Base-by-base conservation (phyloP, 768 basidiomycete species). In the Macrolepiota albuminosa region DNA sequence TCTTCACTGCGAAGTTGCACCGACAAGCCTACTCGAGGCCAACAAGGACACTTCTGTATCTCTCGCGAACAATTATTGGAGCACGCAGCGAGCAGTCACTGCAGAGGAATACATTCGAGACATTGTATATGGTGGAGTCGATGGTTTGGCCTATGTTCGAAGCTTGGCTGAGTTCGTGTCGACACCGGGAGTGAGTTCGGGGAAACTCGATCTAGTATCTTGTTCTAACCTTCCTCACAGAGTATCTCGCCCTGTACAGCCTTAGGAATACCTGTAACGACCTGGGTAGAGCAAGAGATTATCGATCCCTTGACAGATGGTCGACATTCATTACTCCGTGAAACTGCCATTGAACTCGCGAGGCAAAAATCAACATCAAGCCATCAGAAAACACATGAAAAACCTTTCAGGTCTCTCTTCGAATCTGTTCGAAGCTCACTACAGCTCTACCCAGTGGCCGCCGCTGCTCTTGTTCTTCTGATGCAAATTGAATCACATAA, bases 121-220 rank as follows among this genome's bases (percentile, higher is more conserved):
- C 67, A 68, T 90, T n/a, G 89, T 92, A 0, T 92, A 91, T 67
- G 90, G 91, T 0, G 89, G 91, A 49, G 77, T 84, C 0, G 88
- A 90, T 58, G 90, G 91, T 1, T 71, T 85, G 31, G 90, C 90
- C 6, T 92, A 92, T 69, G 80, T 87, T 55, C 78, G 87, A 61
- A 92, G 91, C 68, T 66, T 93, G 57, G 89, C 89, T 29, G 86
- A 89, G 70, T 93, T 92, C 63, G 76, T 86, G 18, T 59, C 58
- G 36, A 68, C 74, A 5, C 68, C 70, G 49, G 67, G 68, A 67
- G 73, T 74, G 46, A 52, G 71, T 56, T 55, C 47, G 29, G 18
- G 34, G 0, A 2, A 26, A 21, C 26, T 47, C 0, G 5, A 4
- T 4, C 2, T 33, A n/a, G 18, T 37, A 4, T 43, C 8, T 24